A percentile compares a stretch with the other conserved stretches of the same genome.
phyloP scores from a whole-genome alignment of 345 rosid species.

The Linum usitatissimum region DNA sequence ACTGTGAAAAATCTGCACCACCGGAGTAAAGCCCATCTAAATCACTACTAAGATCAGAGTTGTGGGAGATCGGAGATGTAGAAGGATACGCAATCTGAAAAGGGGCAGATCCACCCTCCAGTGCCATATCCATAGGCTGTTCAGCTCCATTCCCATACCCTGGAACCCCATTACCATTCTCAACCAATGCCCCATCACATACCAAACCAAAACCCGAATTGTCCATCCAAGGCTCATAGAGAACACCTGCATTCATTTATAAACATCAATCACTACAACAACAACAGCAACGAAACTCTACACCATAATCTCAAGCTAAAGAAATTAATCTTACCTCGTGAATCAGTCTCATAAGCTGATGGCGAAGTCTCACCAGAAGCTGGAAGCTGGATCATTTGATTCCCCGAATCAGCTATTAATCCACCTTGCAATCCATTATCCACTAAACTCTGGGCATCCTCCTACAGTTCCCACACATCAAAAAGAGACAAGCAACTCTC shows the following conservation, averaged over 20 bases:
- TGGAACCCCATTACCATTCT: slow-evolving; percentile 18
- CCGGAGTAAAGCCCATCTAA: slow-evolving; percentile 21
- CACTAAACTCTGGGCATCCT: neutral
- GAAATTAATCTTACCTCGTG: neutral
- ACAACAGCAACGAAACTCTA: neutral
- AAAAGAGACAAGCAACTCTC: no score
- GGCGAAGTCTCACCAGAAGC: neutral
- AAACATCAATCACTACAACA: slow-evolving; percentile 22
- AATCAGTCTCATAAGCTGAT: neutral
- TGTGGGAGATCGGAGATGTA: slow-evolving; percentile 28
- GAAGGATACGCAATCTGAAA: slow-evolving; percentile 16
- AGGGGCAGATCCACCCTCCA: slow-evolving; percentile 20
- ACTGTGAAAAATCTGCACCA: slow-evolving; percentile 20
- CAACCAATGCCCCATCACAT: slow-evolving; percentile 10
- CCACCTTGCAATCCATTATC: neutral
- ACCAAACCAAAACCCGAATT: slow-evolving; percentile 15
- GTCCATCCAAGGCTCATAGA: slow-evolving; percentile 14
- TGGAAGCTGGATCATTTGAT: neutral
- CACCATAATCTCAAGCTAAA: neutral
- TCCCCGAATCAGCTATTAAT: neutral
- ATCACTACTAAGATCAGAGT: slow-evolving; percentile 29
- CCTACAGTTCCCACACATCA: neutral
- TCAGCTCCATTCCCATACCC: slow-evolving; percentile 16
- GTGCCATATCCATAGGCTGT: slow-evolving; percentile 10
- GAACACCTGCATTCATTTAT: slow-evolving; percentile 33